Evolutionary conservation across 345 rosid genomes (phyloP), one percentile per base, ranked within the genome.

Genomic region (Atalantia buxifolia): DNA sequence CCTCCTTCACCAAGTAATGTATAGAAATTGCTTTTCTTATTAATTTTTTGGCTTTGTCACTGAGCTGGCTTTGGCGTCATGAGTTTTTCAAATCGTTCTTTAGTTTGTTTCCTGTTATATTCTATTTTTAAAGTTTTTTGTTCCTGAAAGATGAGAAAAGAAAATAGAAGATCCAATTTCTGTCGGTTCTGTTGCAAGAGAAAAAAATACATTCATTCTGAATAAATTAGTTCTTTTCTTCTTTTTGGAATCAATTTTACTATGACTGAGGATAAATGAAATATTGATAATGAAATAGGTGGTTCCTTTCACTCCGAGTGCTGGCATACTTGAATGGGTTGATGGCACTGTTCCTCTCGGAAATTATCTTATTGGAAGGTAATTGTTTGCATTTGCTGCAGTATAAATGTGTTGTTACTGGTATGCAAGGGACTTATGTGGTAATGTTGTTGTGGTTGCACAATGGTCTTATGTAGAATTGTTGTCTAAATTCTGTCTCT

Each of bases 271-370:
- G 53, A 50, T 66, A 71, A 79, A 79, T 72, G 77, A 10, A 70
- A 60, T 79, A 38, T 78, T 77, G 27, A 48, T 65, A 19, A 73
- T 83, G 86, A 59, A 69, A 83, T 87, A 95, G 99, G 98, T 95
- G 78, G 83, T 95, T 84, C 97, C 99, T 74, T 95, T 95, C 81
- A 95, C 98, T 75, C 99, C 99, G 63, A 95, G 98, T 81, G 99
- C 97, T 76, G 99, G 99, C 78, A 97, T 95, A 83, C 94, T 95
- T 78, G 99, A 95, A 83, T 95, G 98, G 99, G 99, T 95, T 71
- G 87, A 91, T 87, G 99, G 99, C 74, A 95, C 99, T 71, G 78
- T 93, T 81, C 99, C 99, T 75, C 91, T 95, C 64, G 98, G 97
- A 80, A 98, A 95, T 33, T 93, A 95, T 89, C 99, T 95, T 81